These are phyloP conservation scores for Paracoccidioides brasiliensis DNA, from an alignment of 2,329 filamentous ascomycete species.

Conservation along the genomic window DNA sequence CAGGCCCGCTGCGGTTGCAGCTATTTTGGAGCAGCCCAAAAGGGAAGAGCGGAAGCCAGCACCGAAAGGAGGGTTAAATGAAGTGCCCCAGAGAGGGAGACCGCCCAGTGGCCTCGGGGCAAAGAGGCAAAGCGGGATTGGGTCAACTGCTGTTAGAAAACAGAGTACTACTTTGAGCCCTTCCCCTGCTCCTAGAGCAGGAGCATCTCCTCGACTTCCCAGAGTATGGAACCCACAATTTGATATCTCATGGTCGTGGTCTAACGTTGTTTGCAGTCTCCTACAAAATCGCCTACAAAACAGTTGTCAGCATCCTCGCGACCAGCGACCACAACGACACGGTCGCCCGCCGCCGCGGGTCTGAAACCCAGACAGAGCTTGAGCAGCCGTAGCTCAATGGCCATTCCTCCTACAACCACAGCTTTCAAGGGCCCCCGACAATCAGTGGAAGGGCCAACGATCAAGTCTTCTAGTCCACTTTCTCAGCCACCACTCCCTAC, in stretches of 20 bases:
- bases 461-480: conserved; percentile 23
- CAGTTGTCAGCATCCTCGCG: conserved; percentile 44
- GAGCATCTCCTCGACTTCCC: conserved; percentile 24
- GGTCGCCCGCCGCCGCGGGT: conserved; percentile 29
- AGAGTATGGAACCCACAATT: conserved; percentile 22
- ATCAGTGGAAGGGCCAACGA: conserved; percentile 24
- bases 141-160: conserved; percentile 46
- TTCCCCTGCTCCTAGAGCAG: conserved; percentile 49
- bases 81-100: conserved; percentile 23
- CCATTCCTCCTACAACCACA: conserved; percentile 40
- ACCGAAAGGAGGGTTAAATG: conserved; percentile 19
- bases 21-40: conserved; percentile 32
- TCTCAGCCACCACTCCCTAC: conserved; percentile 16
- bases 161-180: conserved; percentile 61
- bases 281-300: conserved; percentile 69
- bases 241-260: background rate
- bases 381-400: conserved; percentile 52
- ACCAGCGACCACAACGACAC: conserved; percentile 37
- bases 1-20: conserved; percentile 53
- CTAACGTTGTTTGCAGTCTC: conserved; percentile 42
- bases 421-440: conserved; percentile 26
- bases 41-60: conserved; percentile 9
- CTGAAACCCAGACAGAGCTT: conserved; percentile 44
- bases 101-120: conserved; percentile 25
- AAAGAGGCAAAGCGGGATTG: conserved; percentile 32